Base-by-base conservation (phyloP, 768 basidiomycete genomes). In the Psilocybe azurescens region DNA sequence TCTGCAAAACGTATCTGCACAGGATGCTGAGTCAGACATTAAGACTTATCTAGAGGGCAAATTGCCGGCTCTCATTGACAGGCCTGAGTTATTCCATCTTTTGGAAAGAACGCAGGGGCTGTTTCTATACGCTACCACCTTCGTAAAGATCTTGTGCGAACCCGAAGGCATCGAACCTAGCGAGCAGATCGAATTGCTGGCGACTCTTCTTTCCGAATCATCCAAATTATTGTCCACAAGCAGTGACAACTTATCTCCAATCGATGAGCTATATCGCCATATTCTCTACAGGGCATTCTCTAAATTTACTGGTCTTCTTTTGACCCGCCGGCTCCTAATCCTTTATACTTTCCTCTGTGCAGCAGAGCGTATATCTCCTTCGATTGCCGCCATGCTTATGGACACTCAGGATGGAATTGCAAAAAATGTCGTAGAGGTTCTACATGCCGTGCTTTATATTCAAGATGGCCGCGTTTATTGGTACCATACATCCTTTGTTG, bases 51-150 rank as follows among this genome's bases (percentile, higher is more conserved):
- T 64, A 32, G 38, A 50, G 18, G 32, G 13, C 9, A 55, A 53
- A 18, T 46, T 64, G 5, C 58, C 54, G 3, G 28, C 11, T n/a
- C 20, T 64, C 30, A 38, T 1, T 2, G 56, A 44, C n/a, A 18
- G 14, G 10, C 56, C 24, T 5, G 58, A 58, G 55, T 18, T 67
- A 14, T 24, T 47, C 16, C 46, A 64, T 20, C 61, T 72, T 33
- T 60, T 39, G 16, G 52, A 56, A 29, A 55, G 52, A 29, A 62
- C 65, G 20, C 61, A 30, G 51, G 71, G 70, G n/a, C 59, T 72
- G 11, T 73, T 73, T 62, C 70, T 73, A 52, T 70, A 63, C 48
- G 71, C 71, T 24, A 65, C 71, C 29, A 73, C 71, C 0, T 58
- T 62, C 7, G 69, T 67, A 28, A 63, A 56, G 30, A 68, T 68